These are phyloP conservation scores for Colletotrichum trifolii DNA, from an alignment of 2,329 filamentous ascomycete genomes.

Conservation along the genomic window DNA sequence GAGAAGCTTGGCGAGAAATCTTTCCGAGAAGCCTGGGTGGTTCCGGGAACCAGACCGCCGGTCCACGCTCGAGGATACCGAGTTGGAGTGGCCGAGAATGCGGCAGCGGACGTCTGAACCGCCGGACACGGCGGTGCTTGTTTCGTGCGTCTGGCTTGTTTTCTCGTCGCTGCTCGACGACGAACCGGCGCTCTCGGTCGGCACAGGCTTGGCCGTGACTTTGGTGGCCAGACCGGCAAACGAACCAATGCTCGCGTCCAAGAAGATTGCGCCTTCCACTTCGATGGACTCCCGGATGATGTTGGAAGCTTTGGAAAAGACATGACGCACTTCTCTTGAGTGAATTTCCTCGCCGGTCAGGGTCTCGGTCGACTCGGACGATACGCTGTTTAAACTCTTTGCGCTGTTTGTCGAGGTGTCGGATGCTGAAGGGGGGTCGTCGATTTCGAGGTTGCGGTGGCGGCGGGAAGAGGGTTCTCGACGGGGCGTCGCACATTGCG, in stretches of 20 bases:
- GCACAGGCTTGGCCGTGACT: neutral
- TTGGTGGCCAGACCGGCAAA: constrained; percentile 42
- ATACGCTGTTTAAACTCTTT: constrained; percentile 38
- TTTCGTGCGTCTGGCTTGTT: neutral
- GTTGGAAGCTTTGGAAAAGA: constrained; percentile 57
- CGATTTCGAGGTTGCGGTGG: neutral
- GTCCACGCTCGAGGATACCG: constrained; percentile 47
- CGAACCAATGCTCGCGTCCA: constrained; percentile 39
- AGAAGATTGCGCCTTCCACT: constrained; percentile 37
- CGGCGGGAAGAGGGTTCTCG: neutral
- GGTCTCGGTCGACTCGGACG: constrained; percentile 39
- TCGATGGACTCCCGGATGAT: constrained; percentile 55
- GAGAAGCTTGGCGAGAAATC: constrained; percentile 53
- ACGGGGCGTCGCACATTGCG: neutral
- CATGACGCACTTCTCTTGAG: constrained; percentile 34
- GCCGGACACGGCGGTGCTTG: neutral
- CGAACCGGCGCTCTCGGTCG: constrained; percentile 9
- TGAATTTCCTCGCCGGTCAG: rapidly evolving
- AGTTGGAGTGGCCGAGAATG: constrained; percentile 53
- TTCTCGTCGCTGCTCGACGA: constrained; percentile 40
- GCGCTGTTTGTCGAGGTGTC: no score
- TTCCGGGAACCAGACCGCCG: constrained; percentile 36
- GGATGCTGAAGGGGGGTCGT: neutral
- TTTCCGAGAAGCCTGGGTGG: constrained; percentile 47
- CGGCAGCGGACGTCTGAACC: constrained; percentile 39